Evolutionary conservation across 2,329 filamentous ascomycete species (phyloP).

Genomic region (Chaetomium strumarium): DNA sequence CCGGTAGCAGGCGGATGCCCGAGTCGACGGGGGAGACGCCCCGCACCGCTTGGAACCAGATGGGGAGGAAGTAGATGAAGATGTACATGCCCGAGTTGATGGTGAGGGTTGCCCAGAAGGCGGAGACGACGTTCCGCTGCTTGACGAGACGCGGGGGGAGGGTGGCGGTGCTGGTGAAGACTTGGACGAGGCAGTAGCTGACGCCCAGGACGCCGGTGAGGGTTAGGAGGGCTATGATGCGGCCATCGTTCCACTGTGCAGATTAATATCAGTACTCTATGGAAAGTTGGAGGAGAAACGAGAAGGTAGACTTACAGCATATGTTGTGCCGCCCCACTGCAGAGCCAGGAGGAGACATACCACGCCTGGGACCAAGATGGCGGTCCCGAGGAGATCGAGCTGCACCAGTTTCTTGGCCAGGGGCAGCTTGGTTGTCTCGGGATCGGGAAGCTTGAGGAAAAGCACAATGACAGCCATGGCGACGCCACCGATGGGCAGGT

Average conservation of each 20-base stretch:
- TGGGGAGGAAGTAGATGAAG: constrained; percentile 40
- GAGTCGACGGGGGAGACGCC: constrained; percentile 21
- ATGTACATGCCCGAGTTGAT: constrained; percentile 22
- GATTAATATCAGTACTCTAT: background rate
- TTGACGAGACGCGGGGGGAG: constrained; percentile 39
- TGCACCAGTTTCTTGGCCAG: constrained; percentile 22
- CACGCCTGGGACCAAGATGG: constrained; percentile 19
- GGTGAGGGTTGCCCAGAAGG: constrained; percentile 33
- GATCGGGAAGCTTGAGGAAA: constrained; percentile 20
- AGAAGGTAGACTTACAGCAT: constrained; percentile 7
- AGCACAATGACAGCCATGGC: constrained; percentile 24
- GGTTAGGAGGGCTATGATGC: constrained; percentile 36
- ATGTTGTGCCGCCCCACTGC: constrained; percentile 24
- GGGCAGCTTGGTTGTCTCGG: constrained; percentile 12
- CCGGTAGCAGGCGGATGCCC: constrained; percentile 19
- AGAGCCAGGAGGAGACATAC: constrained; percentile 23
- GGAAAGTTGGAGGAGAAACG: background rate
- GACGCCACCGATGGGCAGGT: constrained; percentile 35
- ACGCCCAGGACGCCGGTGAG: constrained; percentile 24
- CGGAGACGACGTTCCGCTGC: constrained; percentile 32
- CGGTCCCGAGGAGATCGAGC: constrained; percentile 21
- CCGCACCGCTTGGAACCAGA: constrained; percentile 34
- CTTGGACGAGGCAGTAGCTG: constrained; percentile 33
- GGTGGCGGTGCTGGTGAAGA: constrained; percentile 32
- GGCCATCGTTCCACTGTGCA: constrained; percentile 37